Evolutionary conservation across 164 flowering plant genomes (phyloP).

Genomic region (Cinnamomum chago): DNA sequence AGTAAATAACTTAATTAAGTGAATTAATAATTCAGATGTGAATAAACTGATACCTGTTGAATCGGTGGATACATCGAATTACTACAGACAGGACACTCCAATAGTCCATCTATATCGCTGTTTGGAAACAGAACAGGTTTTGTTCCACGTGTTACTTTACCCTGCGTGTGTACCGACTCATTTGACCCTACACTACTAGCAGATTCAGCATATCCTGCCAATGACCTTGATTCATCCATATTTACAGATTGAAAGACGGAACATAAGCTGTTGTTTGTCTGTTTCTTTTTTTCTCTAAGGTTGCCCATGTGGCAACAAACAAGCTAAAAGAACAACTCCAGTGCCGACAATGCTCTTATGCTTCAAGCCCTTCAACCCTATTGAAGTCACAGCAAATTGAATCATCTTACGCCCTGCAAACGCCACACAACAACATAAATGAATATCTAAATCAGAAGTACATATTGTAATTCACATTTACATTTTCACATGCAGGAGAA

Average conservation of each 20-base stretch:
- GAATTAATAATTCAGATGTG: background rate
- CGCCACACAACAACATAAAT: background rate
- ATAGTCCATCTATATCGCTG: conserved; percentile 18
- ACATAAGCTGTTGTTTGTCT: conserved; percentile 4
- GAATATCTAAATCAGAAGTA: too few relatives aligned
- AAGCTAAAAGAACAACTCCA: background rate
- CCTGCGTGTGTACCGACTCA: background rate
- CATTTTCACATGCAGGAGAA: background rate
- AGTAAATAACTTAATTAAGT: background rate
- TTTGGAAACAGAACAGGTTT: conserved; percentile 14
- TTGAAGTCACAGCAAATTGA: conserved; percentile 1
- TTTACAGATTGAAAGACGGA: conserved; percentile 1
- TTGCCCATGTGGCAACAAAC: conserved; percentile 2
- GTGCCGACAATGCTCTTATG: background rate
- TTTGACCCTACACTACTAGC: conserved; percentile 4
- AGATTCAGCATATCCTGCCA: conserved; percentile 15
- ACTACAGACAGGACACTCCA: conserved; percentile 31
- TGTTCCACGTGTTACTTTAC: conserved; percentile 13
- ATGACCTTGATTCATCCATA: conserved; percentile 16
- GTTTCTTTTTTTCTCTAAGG: conserved; percentile 9
- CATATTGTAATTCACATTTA: background rate
- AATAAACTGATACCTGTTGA: conserved; percentile 22
- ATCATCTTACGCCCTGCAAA: conserved; percentile 9
- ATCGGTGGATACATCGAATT: conserved; percentile 30
- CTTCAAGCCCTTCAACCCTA: background rate